Percentiles rank a stretch among this genome's conserved stretches.
Evolutionary conservation across 345 rosid genomes (phyloP).

Genomic region (Raphanus sativus): DNA sequence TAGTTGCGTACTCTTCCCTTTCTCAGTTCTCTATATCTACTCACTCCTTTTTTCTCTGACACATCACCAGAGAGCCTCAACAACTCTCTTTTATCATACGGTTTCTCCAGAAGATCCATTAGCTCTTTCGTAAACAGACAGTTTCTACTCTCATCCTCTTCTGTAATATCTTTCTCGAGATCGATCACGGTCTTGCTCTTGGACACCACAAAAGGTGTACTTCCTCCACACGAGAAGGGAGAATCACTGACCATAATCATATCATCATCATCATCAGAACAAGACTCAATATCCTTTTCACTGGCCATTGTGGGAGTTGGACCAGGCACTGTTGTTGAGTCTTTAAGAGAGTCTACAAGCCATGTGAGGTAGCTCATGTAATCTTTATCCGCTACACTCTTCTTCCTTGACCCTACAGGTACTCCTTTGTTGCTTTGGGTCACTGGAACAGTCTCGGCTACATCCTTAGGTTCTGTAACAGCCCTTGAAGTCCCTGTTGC

Average conservation of each 20-base stretch:
- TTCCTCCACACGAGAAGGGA: conserved; percentile 16
- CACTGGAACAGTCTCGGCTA: conserved; percentile 11
- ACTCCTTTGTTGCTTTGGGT: not conserved
- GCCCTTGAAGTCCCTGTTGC: conserved; percentile 6
- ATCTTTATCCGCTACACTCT: conserved; percentile 18
- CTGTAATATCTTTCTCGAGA: conserved; percentile 16
- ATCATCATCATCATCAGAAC: conserved; percentile 17
- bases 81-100: conserved; percentile 25
- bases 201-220: conserved; percentile 29
- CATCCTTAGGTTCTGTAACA: not conserved
- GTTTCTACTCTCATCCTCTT: not conserved
- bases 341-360: conserved; percentile 32
- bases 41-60: conserved; percentile 3
- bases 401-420: conserved; percentile 3
- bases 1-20: conserved; percentile 23
- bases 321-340: not conserved
- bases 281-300: conserved; percentile 19
- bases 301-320: not conserved
- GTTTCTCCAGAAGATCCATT: conserved; percentile 11
- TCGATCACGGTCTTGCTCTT: conserved; percentile 28
- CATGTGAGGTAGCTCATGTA: conserved; percentile 34
- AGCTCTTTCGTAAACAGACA: conserved; percentile 13
- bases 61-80: not conserved
- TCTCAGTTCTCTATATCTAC: conserved; percentile 26
- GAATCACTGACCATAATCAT: conserved; percentile 25